Percentiles rank a stretch among this genome's conserved stretches.
Conservation (phyloP, 23 red algal species). For the Cyanidioschyzon merolae region DNA sequence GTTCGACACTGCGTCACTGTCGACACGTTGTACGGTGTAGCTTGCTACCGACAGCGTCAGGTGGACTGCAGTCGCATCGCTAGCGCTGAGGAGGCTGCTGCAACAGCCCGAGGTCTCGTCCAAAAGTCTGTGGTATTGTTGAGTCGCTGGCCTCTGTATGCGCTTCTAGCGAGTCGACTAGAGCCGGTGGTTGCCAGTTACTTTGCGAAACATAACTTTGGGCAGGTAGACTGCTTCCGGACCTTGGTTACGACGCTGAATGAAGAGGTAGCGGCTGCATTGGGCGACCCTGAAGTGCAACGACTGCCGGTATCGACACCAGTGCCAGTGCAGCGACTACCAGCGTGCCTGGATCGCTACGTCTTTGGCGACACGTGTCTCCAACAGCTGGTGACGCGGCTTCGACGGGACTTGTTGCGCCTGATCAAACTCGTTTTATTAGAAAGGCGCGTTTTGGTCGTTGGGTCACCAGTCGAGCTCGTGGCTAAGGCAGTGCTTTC, state of each 20-base stretch:
- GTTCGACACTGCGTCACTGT: background rate
- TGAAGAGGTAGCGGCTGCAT: background rate
- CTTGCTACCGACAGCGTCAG: background rate
- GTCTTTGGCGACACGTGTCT: background rate
- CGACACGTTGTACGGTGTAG: background rate
- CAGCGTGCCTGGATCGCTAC: background rate
- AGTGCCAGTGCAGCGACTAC: no score
- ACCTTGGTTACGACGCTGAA: background rate
- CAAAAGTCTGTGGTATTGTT: conserved; percentile 7
- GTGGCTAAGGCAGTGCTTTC: background rate
- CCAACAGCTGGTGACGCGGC: background rate
- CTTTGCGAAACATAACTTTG: conserved; percentile 8
- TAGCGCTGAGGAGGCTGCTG: background rate
- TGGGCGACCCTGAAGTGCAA: no score
- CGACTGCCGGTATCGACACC: no score
- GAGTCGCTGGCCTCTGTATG: background rate
- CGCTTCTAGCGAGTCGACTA: background rate
- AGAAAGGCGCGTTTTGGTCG: background rate
- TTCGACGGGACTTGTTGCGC: background rate
- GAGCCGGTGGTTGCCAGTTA: background rate
- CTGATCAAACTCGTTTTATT: conserved; percentile 9
- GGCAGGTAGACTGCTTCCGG: background rate
- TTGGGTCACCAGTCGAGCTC: background rate
- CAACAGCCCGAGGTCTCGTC: background rate
- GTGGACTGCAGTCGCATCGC: background rate